phyloP scores from a whole-genome alignment of 352 stramenopile genomes.

The Pythium aristosporum region DNA sequence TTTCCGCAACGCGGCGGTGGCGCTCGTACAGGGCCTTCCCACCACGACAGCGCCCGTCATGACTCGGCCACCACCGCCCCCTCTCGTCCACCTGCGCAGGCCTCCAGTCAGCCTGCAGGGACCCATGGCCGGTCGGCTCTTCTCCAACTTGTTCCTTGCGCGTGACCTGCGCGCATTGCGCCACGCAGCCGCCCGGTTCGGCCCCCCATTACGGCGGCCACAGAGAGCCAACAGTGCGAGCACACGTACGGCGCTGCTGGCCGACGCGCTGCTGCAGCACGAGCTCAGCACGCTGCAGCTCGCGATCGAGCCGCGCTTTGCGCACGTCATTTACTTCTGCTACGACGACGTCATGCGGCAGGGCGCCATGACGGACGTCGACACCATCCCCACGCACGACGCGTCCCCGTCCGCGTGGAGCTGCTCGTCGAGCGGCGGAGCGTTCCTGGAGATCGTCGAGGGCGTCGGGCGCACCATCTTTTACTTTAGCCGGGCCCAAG shows the following conservation, averaged over 20 bases:
- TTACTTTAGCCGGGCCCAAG: constrained; percentile 20
- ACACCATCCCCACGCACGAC: too few relatives aligned
- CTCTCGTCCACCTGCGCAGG: neutral
- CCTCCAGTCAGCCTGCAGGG: neutral
- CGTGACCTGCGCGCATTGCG: constrained; percentile 11
- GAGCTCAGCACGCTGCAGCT: constrained; percentile 19
- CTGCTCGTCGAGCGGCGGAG: neutral
- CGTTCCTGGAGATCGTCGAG: constrained; percentile 28
- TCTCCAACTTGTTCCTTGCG: constrained; percentile 58
- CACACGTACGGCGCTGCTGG: neutral
- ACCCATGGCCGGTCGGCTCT: constrained; percentile 30
- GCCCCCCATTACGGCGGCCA: too few relatives aligned
- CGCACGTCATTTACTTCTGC: constrained; percentile 57
- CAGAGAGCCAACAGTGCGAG: too few relatives aligned
- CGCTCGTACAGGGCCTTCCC: neutral
- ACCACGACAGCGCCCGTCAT: neutral
- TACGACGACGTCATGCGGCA: constrained; percentile 28
- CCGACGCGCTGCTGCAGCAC: constrained; percentile 6
- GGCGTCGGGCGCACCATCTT: constrained; percentile 19
- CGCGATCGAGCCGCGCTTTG: constrained; percentile 35
- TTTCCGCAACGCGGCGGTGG: neutral
- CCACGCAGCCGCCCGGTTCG: neutral
- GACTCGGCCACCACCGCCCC: neutral
- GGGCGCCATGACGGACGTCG: neutral
- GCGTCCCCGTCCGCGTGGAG: neutral